Percentiles rank a stretch among this genome's conserved stretches.
Evolutionary conservation across 345 rosid genomes (phyloP).

Genomic region (Balakata baccata): DNA sequence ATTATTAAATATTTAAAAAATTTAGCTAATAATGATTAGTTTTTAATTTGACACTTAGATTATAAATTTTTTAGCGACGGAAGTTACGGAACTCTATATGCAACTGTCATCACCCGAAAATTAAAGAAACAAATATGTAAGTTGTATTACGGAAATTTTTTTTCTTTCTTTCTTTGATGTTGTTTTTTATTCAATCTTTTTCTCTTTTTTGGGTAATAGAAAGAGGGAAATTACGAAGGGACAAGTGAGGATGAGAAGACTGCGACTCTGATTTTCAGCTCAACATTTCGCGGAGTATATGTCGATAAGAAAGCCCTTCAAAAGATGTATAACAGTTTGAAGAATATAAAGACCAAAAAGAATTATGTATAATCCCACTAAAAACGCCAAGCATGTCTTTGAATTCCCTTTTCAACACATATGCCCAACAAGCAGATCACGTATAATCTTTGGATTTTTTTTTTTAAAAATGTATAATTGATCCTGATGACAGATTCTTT

Average conservation of each 20-base stretch:
- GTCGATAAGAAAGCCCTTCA: constrained; percentile 11
- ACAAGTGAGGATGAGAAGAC: constrained; percentile 1
- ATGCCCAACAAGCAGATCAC: too few relatives aligned
- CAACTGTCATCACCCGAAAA: neutral
- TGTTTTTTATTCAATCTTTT: neutral
- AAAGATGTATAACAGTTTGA: neutral
- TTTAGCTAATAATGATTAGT: neutral
- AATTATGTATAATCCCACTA: too few relatives aligned
- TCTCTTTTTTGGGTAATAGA: too few relatives aligned
- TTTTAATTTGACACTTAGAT: constrained; percentile 9
- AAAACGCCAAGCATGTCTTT: too few relatives aligned
- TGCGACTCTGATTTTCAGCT: neutral
- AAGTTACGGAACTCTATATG: neutral
- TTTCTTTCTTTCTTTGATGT: too few relatives aligned
- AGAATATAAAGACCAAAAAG: neutral
- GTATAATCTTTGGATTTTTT: too few relatives aligned
- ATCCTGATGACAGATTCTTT: too few relatives aligned
- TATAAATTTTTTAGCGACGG: neutral
- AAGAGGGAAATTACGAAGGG: neutral
- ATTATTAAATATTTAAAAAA: neutral
- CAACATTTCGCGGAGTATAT: constrained; percentile 26
- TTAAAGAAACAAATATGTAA: neutral
- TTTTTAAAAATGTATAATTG: too few relatives aligned
- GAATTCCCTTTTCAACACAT: too few relatives aligned
- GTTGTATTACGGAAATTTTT: neutral